phyloP scores from a whole-genome alignment of 306 rosid genomes.

The Casuarina equisetifolia region DNA sequence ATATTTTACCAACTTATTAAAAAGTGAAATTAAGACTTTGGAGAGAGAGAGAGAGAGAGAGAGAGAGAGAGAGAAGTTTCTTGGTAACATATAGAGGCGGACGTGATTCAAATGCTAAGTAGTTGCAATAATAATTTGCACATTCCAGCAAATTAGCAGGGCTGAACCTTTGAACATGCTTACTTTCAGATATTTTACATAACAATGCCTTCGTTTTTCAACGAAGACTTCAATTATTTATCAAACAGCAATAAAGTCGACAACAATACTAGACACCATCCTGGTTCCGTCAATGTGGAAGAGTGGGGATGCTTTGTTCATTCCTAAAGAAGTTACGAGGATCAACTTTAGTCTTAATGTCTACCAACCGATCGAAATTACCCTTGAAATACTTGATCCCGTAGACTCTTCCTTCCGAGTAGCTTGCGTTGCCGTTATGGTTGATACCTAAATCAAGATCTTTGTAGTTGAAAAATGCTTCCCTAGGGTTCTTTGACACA shows the following conservation, averaged over 20 bases:
- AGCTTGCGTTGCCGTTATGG: conserved; percentile 17
- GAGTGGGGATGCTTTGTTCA: conserved; percentile 34
- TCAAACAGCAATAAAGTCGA: no score
- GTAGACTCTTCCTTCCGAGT: conserved; percentile 21
- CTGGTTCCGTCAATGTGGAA: neutral
- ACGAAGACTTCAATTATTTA: neutral
- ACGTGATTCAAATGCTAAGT: no score
- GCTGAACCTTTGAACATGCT: no score
- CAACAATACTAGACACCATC: neutral
- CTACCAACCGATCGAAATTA: conserved; percentile 23
- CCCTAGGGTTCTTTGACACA: conserved; percentile 14
- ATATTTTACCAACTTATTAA: no score
- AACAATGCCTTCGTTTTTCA: neutral
- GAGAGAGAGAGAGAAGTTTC: no score
- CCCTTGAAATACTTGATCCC: conserved; percentile 27
- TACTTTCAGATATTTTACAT: neutral
- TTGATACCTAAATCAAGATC: conserved; percentile 31
- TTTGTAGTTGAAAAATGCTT: conserved; percentile 21
- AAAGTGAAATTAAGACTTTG: no score
- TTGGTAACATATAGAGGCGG: no score
- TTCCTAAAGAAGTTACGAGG: conserved; percentile 29
- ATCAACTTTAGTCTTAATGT: conserved; percentile 26
- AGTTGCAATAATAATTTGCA: no score
- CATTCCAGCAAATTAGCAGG: no score
- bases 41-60: no score